Conservation (phyloP, 306 rosid genomes). For the Aeschynomene evenia region DNA sequence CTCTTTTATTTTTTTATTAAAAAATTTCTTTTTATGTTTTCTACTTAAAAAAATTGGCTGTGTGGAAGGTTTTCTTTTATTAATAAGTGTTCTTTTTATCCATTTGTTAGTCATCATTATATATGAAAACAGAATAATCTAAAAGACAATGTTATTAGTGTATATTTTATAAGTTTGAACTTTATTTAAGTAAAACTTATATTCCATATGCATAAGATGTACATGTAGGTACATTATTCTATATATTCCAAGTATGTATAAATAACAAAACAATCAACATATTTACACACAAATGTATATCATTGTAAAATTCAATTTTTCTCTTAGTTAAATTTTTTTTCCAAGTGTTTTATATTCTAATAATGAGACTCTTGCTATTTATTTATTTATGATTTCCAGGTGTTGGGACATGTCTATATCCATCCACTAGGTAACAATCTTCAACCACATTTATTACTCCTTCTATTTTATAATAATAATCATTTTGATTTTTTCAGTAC, state of each 20-base stretch:
- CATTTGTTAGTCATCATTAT: neutral
- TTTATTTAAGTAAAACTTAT: too few species aligned
- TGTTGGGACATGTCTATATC: constrained; percentile 66
- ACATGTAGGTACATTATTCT: too few species aligned
- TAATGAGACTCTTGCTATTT: neutral
- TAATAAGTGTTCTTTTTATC: neutral
- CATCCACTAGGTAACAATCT: constrained; percentile 61
- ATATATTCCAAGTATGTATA: too few species aligned
- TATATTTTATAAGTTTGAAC: too few species aligned
- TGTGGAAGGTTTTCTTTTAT: neutral
- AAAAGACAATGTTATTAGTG: neutral
- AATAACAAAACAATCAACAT: too few species aligned
- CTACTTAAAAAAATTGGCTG: neutral
- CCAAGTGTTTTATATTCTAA: too few species aligned
- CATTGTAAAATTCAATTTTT: neutral
- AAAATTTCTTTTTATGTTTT: neutral
- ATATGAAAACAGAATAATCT: neutral
- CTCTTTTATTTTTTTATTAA: neutral
- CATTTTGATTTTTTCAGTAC: too few species aligned
- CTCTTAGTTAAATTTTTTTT: neutral
- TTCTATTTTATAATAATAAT: too few species aligned
- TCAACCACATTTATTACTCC: constrained; percentile 1
- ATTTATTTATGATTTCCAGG: constrained; percentile 43
- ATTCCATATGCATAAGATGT: too few species aligned
- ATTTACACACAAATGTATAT: too few species aligned